phyloP scores from a whole-genome alignment of 2,329 filamentous ascomycete genomes.

The Botryotinia globosa region DNA sequence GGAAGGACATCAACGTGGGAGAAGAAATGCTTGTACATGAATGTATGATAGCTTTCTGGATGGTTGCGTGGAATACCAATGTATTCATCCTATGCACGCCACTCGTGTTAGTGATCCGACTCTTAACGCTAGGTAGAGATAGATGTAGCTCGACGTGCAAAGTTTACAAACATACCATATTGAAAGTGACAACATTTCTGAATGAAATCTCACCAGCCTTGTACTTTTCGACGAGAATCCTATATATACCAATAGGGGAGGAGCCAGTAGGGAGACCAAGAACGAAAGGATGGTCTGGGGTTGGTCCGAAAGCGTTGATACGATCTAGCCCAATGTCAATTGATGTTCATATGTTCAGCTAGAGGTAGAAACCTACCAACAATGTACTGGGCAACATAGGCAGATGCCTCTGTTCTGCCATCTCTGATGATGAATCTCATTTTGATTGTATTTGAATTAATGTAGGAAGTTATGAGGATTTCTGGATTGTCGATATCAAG shows the following conservation, averaged over 20 bases:
- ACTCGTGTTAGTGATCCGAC: slow-evolving; percentile 1
- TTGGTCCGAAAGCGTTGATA: slow-evolving; percentile 74
- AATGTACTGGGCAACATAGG: slow-evolving; percentile 79
- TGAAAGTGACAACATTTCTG: slow-evolving; percentile 86
- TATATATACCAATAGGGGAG: slow-evolving; percentile 75
- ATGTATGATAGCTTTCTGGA: slow-evolving; percentile 82
- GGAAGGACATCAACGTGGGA: slow-evolving; percentile 79
- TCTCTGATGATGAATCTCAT: slow-evolving; percentile 86
- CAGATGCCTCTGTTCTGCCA: slow-evolving; percentile 63
- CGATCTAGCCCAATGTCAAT: slow-evolving; percentile 50
- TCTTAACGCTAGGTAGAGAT: no score
- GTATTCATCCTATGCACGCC: slow-evolving; percentile 67
- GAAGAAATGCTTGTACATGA: slow-evolving; percentile 94
- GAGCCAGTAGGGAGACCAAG: slow-evolving; percentile 81
- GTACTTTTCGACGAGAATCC: slow-evolving; percentile 67
- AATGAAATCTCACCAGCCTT: slow-evolving; percentile 75
- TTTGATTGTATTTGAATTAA: slow-evolving; percentile 21
- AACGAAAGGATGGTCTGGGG: slow-evolving; percentile 71
- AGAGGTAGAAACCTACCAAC: slow-evolving; percentile 51
- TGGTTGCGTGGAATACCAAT: slow-evolving; percentile 80
- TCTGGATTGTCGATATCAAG: neutral
- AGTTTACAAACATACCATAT: slow-evolving; percentile 61
- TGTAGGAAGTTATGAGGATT: neutral
- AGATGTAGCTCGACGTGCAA: slow-evolving; percentile 4
- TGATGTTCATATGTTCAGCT: neutral